Percentiles rank a stretch among this genome's conserved stretches.
Conservation (phyloP, 1,284 basidiomycete genomes). For the Moesziomyces aphidis region DNA sequence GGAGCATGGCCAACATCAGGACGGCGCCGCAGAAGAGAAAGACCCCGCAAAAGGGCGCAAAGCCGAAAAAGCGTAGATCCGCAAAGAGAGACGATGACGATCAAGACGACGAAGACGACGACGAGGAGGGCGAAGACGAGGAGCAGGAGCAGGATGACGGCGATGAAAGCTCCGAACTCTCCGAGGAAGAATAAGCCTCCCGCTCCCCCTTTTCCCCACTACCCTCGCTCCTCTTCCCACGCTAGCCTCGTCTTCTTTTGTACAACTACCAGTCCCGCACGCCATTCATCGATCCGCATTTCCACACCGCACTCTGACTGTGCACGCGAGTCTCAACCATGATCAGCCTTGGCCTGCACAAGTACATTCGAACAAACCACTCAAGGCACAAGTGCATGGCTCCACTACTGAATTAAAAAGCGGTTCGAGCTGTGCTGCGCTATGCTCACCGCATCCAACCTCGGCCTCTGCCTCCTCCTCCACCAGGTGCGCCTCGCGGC, state of each 20-base stretch:
- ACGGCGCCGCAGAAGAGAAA: conserved; percentile 4
- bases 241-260: too few species aligned
- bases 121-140: conserved; percentile 19
- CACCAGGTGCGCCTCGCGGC: not conserved
- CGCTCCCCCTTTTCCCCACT: too few species aligned
- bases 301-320: too few species aligned
- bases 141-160: conserved; percentile 13
- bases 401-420: too few species aligned
- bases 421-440: too few species aligned
- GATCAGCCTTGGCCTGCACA: too few species aligned
- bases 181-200: conserved; percentile 15
- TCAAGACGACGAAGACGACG: conserved; percentile 17
- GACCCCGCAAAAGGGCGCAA: conserved; percentile 5
- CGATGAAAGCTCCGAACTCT: conserved; percentile 12
- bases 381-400: too few species aligned
- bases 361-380: too few species aligned
- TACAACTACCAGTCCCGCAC: too few species aligned
- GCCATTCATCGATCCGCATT: too few species aligned
- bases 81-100: conserved; percentile 14
- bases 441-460: conserved; percentile 16
- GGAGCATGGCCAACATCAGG: conserved; percentile 10
- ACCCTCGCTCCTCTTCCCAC: too few species aligned
- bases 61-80: conserved; percentile 5
- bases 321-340: too few species aligned
- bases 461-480: conserved; percentile 16